Conservation (phyloP, 2,329 filamentous ascomycete species). For the Aspergillus felis region DNA sequence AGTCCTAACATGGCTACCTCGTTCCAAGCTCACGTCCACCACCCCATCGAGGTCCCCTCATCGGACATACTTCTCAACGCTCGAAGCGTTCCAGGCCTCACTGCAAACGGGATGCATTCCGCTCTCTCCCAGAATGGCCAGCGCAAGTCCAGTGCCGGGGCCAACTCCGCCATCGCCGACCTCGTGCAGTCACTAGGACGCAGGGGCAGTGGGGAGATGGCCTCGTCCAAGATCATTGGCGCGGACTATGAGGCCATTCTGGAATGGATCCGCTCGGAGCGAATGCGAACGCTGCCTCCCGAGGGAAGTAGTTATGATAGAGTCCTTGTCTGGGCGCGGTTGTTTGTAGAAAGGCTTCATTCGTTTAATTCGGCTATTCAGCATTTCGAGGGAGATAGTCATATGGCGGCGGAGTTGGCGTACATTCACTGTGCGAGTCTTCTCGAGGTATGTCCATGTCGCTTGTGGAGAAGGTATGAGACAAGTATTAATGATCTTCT, state of each 20-base stretch:
- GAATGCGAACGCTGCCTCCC: constrained; percentile 36
- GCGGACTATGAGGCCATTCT: constrained; percentile 9
- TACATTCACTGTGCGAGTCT: constrained; percentile 48
- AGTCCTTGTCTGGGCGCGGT: constrained; percentile 37
- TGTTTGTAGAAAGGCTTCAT: constrained; percentile 37
- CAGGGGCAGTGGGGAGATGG: constrained; percentile 11
- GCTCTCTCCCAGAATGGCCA: constrained; percentile 2
- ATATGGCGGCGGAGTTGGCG: constrained; percentile 45
- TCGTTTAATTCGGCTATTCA: constrained; percentile 35
- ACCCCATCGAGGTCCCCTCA: constrained; percentile 8
- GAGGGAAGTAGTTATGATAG: constrained; percentile 42
- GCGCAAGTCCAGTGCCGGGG: constrained; percentile 6
- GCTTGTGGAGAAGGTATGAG: too few relatives aligned
- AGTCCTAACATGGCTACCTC: constrained; percentile 13
- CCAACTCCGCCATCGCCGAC: constrained; percentile 10
- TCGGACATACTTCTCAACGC: constrained; percentile 1
- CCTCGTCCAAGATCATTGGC: constrained; percentile 9
- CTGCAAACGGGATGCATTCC: constrained; percentile 1
- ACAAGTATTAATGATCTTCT: background rate
- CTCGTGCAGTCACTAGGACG: constrained; percentile 12
- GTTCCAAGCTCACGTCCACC: constrained; percentile 12
- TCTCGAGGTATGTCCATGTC: constrained; percentile 40
- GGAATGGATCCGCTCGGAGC: constrained; percentile 38
- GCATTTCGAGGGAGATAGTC: constrained; percentile 35
- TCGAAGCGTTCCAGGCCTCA: constrained; percentile 2